Conservation (phyloP, 768 basidiomycete genomes). For the Boletus vermiculosoides region DNA sequence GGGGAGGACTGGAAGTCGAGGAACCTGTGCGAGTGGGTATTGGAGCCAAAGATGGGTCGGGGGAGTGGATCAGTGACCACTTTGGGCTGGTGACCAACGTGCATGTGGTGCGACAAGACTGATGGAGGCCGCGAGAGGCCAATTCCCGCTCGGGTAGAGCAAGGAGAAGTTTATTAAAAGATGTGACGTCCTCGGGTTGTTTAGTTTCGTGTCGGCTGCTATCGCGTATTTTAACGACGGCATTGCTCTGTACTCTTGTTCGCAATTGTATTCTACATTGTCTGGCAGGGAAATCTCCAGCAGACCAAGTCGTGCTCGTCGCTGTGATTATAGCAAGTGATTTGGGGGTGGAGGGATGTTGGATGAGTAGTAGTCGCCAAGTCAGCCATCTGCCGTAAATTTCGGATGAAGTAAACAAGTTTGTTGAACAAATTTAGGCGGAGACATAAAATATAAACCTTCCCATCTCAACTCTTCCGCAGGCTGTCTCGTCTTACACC, state of each 20-base stretch:
- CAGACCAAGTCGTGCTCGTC: neutral
- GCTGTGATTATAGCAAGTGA: conserved; percentile 16
- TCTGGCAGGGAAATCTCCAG: neutral
- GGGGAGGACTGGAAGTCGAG: conserved; percentile 50
- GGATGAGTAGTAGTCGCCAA: neutral
- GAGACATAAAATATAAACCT: conserved; percentile 31
- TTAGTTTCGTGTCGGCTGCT: neutral
- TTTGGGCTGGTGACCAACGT: conserved; percentile 52
- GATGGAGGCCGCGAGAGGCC: conserved; percentile 1
- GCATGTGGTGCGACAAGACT: conserved; percentile 25
- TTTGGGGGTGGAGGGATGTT: neutral
- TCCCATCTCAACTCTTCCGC: conserved; percentile 20
- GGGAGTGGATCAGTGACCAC: conserved; percentile 66
- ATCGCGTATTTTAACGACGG: conserved; percentile 9
- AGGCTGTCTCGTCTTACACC: conserved; percentile 9
- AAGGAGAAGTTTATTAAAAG: conserved; percentile 1
- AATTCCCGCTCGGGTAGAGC: neutral
- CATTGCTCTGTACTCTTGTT: neutral
- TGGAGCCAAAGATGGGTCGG: conserved; percentile 43
- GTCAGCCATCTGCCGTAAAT: conserved; percentile 1
- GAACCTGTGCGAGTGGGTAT: conserved; percentile 57
- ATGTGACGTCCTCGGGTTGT: neutral
- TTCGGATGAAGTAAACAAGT: conserved; percentile 6
- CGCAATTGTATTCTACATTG: neutral
- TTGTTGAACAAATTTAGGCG: conserved; percentile 25